A percentile compares a stretch with the other conserved stretches of the same genome.
phyloP scores from a whole-genome alignment of 1,139 yeast genomes.

The Wickerhamomyces sp. region DNA sequence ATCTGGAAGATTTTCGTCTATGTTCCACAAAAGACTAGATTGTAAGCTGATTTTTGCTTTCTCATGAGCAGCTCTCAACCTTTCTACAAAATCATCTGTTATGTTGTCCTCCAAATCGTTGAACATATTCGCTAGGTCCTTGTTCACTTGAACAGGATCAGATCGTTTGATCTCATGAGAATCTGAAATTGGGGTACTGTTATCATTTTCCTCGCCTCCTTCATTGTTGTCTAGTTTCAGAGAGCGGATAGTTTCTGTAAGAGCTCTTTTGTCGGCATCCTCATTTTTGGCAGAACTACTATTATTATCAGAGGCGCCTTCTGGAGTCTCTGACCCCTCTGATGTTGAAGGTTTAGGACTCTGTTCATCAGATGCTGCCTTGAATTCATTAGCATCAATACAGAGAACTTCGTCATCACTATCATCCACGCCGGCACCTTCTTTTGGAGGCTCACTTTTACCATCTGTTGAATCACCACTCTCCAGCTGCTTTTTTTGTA shows the following conservation, averaged over 20 bases:
- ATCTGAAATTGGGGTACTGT: background rate
- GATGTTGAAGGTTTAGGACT: background rate
- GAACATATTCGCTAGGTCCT: too few relatives aligned
- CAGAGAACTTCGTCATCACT: slow-evolving; percentile 19
- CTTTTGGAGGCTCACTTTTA: slow-evolving; percentile 1
- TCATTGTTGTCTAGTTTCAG: too few relatives aligned
- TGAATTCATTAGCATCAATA: slow-evolving; percentile 19
- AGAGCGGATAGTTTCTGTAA: background rate
- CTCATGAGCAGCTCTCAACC: too few relatives aligned
- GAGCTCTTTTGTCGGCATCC: too few relatives aligned
- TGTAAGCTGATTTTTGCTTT: too few relatives aligned
- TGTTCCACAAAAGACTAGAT: too few relatives aligned
- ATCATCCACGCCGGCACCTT: slow-evolving; percentile 12
- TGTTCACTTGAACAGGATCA: too few relatives aligned
- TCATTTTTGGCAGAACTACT: background rate
- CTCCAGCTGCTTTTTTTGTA: slow-evolving; percentile 28
- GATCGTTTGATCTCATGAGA: too few relatives aligned
- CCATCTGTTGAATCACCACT: slow-evolving; percentile 3
- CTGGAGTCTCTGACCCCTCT: background rate
- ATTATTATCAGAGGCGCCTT: background rate
- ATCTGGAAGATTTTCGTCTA: too few relatives aligned
- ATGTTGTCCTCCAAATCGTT: too few relatives aligned
- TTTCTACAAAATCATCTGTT: too few relatives aligned
- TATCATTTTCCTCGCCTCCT: background rate
- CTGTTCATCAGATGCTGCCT: background rate